Conservation (phyloP, 495 filamentous ascomycete species). For the Pseudoneurospora amorphoporcata region DNA sequence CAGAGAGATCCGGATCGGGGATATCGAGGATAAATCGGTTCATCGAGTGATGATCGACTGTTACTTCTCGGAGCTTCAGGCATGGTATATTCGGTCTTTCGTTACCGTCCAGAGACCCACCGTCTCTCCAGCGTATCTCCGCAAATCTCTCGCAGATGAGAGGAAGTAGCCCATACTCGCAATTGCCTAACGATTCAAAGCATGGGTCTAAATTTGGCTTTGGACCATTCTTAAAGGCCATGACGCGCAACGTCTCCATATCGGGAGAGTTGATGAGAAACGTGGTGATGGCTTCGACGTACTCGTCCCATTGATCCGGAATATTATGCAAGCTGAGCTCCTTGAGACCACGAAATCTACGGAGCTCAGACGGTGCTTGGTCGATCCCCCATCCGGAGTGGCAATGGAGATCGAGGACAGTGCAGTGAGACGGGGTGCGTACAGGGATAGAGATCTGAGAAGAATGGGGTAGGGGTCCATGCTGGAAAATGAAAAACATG, state of each 20-base stretch:
- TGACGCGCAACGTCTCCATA: background rate
- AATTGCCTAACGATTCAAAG: background rate
- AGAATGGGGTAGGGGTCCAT: background rate
- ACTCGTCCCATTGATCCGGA: background rate
- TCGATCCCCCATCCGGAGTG: too few relatives aligned
- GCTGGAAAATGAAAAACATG: background rate
- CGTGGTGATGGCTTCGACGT: background rate
- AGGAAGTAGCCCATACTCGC: background rate
- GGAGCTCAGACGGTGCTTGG: background rate
- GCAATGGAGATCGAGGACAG: background rate
- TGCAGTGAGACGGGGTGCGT: background rate
- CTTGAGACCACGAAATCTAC: background rate
- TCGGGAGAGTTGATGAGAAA: background rate
- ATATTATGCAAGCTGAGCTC: background rate
- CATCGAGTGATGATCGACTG: background rate
- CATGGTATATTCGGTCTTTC: background rate
- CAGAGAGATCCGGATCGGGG: background rate
- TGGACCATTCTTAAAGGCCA: background rate
- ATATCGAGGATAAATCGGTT: background rate
- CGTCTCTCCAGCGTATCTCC: background rate
- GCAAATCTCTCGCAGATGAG: background rate
- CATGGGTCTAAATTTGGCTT: background rate
- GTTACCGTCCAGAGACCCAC: background rate
- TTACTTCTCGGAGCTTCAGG: background rate
- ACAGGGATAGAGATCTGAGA: background rate